These are phyloP conservation scores for Alternaria hordeiaustralica DNA, from an alignment of 2,329 filamentous ascomycete genomes.

Conservation along the genomic window DNA sequence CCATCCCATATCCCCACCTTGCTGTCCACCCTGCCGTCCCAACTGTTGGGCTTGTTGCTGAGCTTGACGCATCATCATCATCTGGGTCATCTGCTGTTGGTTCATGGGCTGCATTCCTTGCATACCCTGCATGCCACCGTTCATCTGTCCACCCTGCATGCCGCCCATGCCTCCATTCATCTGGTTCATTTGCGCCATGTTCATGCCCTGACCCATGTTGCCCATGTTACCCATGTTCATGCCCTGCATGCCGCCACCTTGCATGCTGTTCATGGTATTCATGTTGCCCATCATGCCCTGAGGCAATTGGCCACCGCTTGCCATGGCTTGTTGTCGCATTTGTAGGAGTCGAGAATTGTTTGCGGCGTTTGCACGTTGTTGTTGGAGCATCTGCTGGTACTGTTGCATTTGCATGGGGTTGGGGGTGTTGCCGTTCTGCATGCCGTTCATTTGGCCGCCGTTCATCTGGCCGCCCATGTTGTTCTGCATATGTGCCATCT, in stretches of 20 bases:
- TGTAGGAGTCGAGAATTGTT: conserved; percentile 44
- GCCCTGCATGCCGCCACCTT: conserved; percentile 27
- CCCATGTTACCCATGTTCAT: conserved; percentile 39
- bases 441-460: conserved; percentile 29
- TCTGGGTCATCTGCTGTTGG: conserved; percentile 43
- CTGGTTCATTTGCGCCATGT: conserved; percentile 17
- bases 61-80: conserved; percentile 44
- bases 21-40: conserved; percentile 29
- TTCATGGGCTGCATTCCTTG: conserved; percentile 33
- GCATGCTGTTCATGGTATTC: conserved; percentile 33
- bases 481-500: conserved; percentile 27
- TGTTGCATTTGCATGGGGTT: conserved; percentile 43
- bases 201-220: conserved; percentile 20
- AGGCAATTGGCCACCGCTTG: conserved; percentile 37
- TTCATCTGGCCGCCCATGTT: conserved; percentile 30
- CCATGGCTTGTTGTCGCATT: conserved; percentile 42
- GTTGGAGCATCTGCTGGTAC: conserved; percentile 43
- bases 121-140: conserved; percentile 27
- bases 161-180: conserved; percentile 22
- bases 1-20: conserved; percentile 38
- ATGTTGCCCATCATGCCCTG: conserved; percentile 38
- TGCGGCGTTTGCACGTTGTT: conserved; percentile 40
- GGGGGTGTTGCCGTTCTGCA: conserved; percentile 24
- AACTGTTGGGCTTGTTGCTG: conserved; percentile 35
- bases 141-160: conserved; percentile 24